Evolutionary conservation across 805 yeast species (phyloP), one percentile per base, ranked within the genome.

Genomic region (Cyberlindnera mississippiensis): DNA sequence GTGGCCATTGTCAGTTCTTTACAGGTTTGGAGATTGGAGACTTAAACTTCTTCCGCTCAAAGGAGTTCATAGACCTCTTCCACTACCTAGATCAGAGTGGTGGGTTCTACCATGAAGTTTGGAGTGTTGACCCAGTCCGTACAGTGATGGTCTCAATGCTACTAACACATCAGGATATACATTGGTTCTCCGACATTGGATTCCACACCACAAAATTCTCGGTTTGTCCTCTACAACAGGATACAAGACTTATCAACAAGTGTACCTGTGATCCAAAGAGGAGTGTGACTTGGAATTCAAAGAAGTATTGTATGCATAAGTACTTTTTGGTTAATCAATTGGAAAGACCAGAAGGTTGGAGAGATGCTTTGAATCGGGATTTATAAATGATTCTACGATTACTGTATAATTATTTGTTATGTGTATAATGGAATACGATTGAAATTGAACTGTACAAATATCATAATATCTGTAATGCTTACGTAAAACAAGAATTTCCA

Each of bases 111-210:
- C 80, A 82, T 57, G 91, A 86, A 63, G 69, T 93, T 47, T 86
- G 95, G 95, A 91, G 93, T 14, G 95, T 84, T 60, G 90, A 91
- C 0, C 89, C 91, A 4, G 76, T 85, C 10, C 90, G 83, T 60
- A 75, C 91, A 0, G 72, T 85, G 34, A 90, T 82, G 6, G 80
- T 79, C 3, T 62, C 86, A 1, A 58, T 81, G 34, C 71, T 82
- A 48, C 59, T 80, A 30, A 72, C 75, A 42, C 64, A 67, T 46
- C 63, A 68, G 22, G 71, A 80, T 52, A 50, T 85, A 17, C 87
- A 82, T 60, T 82, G 75, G 67, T 82, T 86, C 56, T 78, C 76
- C 37, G 83, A 85, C 44, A 67, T 85, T 30, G 95, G 91, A 5
- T 84, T 82, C 36, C n/a, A 67, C 12, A n/a, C 68, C 50, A 87